Conservation (phyloP, 2,329 filamentous ascomycete species). For the Fusarium lateritium region DNA sequence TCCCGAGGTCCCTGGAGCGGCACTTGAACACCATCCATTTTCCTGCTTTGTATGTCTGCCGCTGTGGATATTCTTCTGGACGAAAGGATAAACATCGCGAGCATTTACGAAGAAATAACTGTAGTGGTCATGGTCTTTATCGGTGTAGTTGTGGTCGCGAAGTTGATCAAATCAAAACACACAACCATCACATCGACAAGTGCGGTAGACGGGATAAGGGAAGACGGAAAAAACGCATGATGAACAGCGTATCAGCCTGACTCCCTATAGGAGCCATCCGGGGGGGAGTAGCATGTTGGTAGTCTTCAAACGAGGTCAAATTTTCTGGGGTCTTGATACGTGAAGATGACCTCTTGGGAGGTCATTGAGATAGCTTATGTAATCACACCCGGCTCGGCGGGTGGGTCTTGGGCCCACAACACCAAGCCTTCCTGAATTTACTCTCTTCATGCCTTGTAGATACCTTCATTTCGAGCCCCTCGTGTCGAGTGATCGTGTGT, state of each 20-base stretch:
- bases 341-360: too few species aligned
- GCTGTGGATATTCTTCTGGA: background rate
- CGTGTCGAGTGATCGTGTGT: too few species aligned
- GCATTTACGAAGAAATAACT: background rate
- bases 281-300: too few species aligned
- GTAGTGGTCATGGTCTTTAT: background rate
- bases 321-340: too few species aligned
- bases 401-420: too few species aligned
- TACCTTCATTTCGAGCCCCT: too few species aligned
- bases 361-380: too few species aligned
- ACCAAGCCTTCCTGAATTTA: too few species aligned
- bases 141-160: background rate
- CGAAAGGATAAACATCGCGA: background rate
- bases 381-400: too few species aligned
- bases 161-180: accelerated
- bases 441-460: too few species aligned
- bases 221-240: background rate
- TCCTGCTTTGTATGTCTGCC: background rate
- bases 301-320: too few species aligned
- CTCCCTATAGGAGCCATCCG: background rate
- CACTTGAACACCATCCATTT: background rate
- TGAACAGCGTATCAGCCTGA: too few species aligned
- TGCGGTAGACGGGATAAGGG: conserved; percentile 1
- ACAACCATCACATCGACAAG: background rate
- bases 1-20: background rate